Conservation (phyloP, 345 rosid species). For the Rhodamnia argentea region DNA sequence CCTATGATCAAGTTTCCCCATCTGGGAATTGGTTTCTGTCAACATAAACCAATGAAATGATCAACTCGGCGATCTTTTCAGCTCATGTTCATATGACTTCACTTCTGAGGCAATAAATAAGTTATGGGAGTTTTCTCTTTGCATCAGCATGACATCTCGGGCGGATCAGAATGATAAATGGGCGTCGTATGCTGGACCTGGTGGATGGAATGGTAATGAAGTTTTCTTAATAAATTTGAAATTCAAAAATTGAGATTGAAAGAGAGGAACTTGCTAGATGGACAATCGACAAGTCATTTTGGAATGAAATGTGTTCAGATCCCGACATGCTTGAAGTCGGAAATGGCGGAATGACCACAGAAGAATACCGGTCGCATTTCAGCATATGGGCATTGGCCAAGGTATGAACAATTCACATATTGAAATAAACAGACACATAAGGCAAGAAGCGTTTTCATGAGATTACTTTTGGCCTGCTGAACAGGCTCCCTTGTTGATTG, state of each 20-base stretch:
- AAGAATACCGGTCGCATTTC: constrained; percentile 57
- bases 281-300: not conserved
- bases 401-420: constrained; percentile 11
- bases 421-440: not conserved
- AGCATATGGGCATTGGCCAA: constrained; percentile 65
- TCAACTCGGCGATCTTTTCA: not conserved
- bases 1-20: not conserved
- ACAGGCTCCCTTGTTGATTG: constrained; percentile 51
- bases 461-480: not conserved
- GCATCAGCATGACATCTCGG: constrained; percentile 33
- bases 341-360: constrained; percentile 60
- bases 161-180: constrained; percentile 49
- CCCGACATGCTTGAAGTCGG: constrained; percentile 82
- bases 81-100: not conserved
- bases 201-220: constrained; percentile 59
- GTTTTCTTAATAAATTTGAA: not conserved
- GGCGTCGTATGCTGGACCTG: constrained; percentile 58
- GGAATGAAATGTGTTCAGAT: constrained; percentile 17
- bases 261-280: not conserved
- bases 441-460: not conserved
- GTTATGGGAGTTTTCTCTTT: not conserved
- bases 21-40: not conserved
- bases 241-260: not conserved
- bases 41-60: not conserved
- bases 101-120: not conserved